phyloP scores from a whole-genome alignment of 768 basidiomycete genomes.

The Sarcodon aspratus region DNA sequence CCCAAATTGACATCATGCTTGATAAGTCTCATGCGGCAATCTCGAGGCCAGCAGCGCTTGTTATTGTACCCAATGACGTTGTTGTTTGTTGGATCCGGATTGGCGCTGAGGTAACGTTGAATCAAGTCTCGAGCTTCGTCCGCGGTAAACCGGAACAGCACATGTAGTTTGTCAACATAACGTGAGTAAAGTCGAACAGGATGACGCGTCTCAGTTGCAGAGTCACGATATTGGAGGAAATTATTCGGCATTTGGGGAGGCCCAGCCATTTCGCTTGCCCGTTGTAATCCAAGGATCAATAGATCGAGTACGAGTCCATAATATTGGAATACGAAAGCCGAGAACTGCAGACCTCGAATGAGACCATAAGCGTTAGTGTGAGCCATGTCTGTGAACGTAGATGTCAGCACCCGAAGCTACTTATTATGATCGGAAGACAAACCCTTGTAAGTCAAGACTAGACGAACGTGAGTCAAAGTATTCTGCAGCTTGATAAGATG shows the following conservation, averaged over 20 bases:
- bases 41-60: slow-evolving; percentile 98
- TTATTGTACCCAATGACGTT: slow-evolving; percentile 99
- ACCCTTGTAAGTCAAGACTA: slow-evolving; percentile 82
- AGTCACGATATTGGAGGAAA: slow-evolving; percentile 95
- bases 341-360: slow-evolving; percentile 97
- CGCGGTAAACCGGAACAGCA: slow-evolving; percentile 95
- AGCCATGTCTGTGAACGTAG: slow-evolving; percentile 60
- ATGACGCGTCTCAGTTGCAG: slow-evolving; percentile 88
- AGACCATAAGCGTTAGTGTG: slow-evolving; percentile 96
- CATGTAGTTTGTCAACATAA: slow-evolving; percentile 90
- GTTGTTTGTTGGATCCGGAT: slow-evolving; percentile 98
- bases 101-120: slow-evolving; percentile 93
- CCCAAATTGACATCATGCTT: slow-evolving; percentile 99
- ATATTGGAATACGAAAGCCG: slow-evolving; percentile 98
- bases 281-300: slow-evolving; percentile 91
- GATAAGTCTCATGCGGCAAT: slow-evolving; percentile 97
- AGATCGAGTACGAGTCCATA: slow-evolving; percentile 94
- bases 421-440: slow-evolving; percentile 1
- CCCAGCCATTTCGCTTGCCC: slow-evolving; percentile 98
- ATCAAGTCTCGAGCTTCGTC: slow-evolving; percentile 97
- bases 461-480: slow-evolving; percentile 1
- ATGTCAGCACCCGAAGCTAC: neutral
- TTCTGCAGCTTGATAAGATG: neutral
- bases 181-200: slow-evolving; percentile 98
- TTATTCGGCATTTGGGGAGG: slow-evolving; percentile 97